phyloP scores from a whole-genome alignment of 2,329 filamentous ascomycete genomes.

The Pseudocercospora macadamiae region DNA sequence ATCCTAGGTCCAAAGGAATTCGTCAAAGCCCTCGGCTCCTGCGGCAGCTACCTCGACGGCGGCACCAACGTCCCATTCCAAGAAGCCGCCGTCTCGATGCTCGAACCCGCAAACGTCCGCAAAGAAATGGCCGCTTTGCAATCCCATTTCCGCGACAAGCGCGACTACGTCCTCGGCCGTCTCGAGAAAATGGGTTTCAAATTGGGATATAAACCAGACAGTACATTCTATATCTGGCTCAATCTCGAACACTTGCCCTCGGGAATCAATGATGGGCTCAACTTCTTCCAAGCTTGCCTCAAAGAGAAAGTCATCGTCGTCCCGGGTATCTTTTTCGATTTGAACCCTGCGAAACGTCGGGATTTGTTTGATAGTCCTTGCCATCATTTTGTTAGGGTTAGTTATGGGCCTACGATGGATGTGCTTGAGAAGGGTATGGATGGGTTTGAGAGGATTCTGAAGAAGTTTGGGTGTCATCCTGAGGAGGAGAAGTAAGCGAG shows the following conservation, averaged over 20 bases:
- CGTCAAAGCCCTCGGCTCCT: constrained; percentile 88
- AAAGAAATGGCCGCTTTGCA: constrained; percentile 89
- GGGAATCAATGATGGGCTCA: constrained; percentile 88
- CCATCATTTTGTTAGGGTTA: constrained; percentile 84
- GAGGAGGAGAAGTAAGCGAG: too few relatives aligned
- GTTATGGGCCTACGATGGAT: constrained; percentile 82
- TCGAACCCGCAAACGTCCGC: constrained; percentile 80
- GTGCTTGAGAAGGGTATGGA: constrained; percentile 77
- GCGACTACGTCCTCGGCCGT: constrained; percentile 83
- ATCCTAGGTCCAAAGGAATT: constrained; percentile 90
- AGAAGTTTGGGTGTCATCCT: constrained; percentile 55
- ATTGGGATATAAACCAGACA: constrained; percentile 78
- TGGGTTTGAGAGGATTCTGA: constrained; percentile 80
- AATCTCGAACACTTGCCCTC: constrained; percentile 68
- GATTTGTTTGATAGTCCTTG: constrained; percentile 94
- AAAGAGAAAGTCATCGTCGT: constrained; percentile 96
- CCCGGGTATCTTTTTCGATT: constrained; percentile 95
- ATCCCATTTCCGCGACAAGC: constrained; percentile 86
- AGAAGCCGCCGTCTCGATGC: constrained; percentile 88
- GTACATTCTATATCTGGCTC: constrained; percentile 91
- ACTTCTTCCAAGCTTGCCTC: constrained; percentile 94
- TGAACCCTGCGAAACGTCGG: constrained; percentile 85
- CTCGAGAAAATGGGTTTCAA: constrained; percentile 84
- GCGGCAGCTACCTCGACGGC: constrained; percentile 91
- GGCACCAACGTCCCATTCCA: constrained; percentile 95